Percentiles rank a stretch among this genome's conserved stretches.
Conservation (phyloP, 495 filamentous ascomycete genomes). For the Letharia columbiana region DNA sequence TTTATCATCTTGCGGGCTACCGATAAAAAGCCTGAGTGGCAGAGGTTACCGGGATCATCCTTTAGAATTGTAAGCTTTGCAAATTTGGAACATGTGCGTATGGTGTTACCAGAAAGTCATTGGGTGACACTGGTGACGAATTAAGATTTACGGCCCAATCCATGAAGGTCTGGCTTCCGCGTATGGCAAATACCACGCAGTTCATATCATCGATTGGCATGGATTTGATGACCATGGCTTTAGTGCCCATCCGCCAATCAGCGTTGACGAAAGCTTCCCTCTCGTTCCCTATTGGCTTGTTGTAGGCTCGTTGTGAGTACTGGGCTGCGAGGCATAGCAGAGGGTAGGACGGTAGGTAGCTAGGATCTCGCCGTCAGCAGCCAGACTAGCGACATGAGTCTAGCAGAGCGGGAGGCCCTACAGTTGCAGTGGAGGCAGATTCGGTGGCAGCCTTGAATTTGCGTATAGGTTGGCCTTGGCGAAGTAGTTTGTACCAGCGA, state of each 20-base stretch:
- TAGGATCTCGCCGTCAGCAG: slow-evolving; percentile 32
- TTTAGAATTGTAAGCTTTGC: slow-evolving; percentile 19
- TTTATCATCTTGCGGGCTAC: slow-evolving; percentile 68
- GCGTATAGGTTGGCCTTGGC: slow-evolving; percentile 67
- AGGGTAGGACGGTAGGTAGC: slow-evolving; percentile 57
- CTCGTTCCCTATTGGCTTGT: slow-evolving; percentile 49
- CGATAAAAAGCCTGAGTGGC: slow-evolving; percentile 67
- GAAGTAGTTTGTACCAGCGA: slow-evolving; percentile 51
- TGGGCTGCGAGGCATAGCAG: slow-evolving; percentile 65
- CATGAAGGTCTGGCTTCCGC: slow-evolving; percentile 68
- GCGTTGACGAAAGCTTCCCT: slow-evolving; percentile 55
- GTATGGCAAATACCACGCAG: slow-evolving; percentile 70
- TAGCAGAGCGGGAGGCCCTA: slow-evolving; percentile 32
- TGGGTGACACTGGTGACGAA: slow-evolving; percentile 51
- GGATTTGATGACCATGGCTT: slow-evolving; percentile 76
- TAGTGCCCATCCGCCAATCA: slow-evolving; percentile 63
- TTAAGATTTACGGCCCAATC: slow-evolving; percentile 79
- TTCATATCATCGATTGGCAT: slow-evolving; percentile 66
- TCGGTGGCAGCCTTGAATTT: slow-evolving; percentile 65
- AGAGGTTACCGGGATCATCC: slow-evolving; percentile 67
- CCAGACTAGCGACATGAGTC: not conserved
- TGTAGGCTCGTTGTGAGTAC: slow-evolving; percentile 62
- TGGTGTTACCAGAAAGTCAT: slow-evolving; percentile 49
- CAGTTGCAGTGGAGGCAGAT: slow-evolving; percentile 57
- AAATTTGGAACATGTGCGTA: not conserved